A percentile compares a stretch with the other conserved stretches of the same genome.
Evolutionary conservation across 768 basidiomycete genomes (phyloP).

Genomic region (Mycena haematopus): DNA sequence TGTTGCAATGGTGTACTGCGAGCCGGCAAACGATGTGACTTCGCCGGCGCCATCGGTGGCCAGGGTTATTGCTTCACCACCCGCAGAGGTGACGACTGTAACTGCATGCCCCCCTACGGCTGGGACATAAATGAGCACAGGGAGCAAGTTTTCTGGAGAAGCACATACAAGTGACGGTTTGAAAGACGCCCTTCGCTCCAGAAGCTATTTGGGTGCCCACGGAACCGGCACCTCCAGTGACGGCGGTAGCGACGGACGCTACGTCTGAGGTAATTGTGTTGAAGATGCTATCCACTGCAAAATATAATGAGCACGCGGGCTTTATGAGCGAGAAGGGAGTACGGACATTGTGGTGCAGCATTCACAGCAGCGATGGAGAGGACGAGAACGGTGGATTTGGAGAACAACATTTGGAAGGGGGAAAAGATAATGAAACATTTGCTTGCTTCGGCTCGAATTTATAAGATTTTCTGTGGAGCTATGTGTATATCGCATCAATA

Average conservation of each 20-base stretch:
- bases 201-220: neutral
- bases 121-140: constrained; percentile 36
- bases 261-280: constrained; percentile 44
- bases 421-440: constrained; percentile 29
- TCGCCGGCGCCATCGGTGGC: constrained; percentile 50
- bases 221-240: constrained; percentile 31
- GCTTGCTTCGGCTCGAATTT: constrained; percentile 4
- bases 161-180: constrained; percentile 51
- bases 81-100: constrained; percentile 64
- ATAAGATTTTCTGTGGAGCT: constrained; percentile 4
- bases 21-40: constrained; percentile 59
- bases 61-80: constrained; percentile 66
- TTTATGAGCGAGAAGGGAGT: neutral
- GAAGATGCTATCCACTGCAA: constrained; percentile 46
- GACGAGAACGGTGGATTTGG: constrained; percentile 41
- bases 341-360: constrained; percentile 41
- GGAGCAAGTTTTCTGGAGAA: constrained; percentile 26
- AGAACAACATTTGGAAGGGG: constrained; percentile 45
- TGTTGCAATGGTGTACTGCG: constrained; percentile 58
- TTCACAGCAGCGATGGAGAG: constrained; percentile 41
- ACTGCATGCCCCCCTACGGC: constrained; percentile 59
- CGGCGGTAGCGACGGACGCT: constrained; percentile 45
- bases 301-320: neutral
- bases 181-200: constrained; percentile 37
- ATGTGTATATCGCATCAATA: no score